Conservation (phyloP, 129 eudicot species). For the Oenanthe sinensis region DNA sequence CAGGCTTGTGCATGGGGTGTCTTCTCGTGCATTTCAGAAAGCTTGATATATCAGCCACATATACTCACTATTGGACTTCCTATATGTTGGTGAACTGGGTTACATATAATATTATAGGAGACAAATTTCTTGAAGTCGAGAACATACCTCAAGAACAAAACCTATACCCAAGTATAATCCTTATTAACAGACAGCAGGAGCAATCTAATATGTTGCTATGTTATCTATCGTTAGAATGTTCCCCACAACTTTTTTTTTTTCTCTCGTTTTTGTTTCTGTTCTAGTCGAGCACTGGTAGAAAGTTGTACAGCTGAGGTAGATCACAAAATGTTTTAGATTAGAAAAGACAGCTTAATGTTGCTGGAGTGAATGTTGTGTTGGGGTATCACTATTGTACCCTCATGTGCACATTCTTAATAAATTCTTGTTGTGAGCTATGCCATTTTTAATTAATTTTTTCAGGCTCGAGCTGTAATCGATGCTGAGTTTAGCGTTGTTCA, state of each 20-base stretch:
- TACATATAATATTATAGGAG: slow-evolving; percentile 1
- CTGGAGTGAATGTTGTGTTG: slow-evolving; percentile 18
- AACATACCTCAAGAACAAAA: background rate
- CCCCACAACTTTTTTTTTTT: background rate
- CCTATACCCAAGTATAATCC: background rate
- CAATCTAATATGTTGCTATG: slow-evolving; percentile 11
- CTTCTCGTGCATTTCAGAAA: slow-evolving; percentile 91
- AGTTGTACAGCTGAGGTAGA: slow-evolving; percentile 35
- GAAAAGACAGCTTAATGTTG: slow-evolving; percentile 4
- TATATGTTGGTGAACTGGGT: slow-evolving; percentile 7
- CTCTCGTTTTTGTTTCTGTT: background rate
- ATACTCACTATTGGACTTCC: slow-evolving; percentile 7
- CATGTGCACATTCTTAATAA: slow-evolving; percentile 3
- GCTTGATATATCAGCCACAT: slow-evolving; percentile 26
- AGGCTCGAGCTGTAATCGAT: too few species aligned
- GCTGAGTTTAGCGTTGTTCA: background rate
- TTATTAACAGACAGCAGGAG: slow-evolving; percentile 1
- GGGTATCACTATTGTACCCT: background rate
- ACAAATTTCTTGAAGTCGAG: slow-evolving; percentile 7
- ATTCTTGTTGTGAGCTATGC: slow-evolving; percentile 9
- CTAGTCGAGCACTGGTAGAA: background rate
- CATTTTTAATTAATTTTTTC: background rate
- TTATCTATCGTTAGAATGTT: background rate
- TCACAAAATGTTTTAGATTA: slow-evolving; percentile 21
- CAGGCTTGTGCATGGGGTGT: slow-evolving; percentile 85